A percentile compares a stretch with the other conserved stretches of the same genome.
These are phyloP conservation scores for Candida dendrica DNA, from an alignment of 805 yeast species.

Conservation along the genomic window DNA sequence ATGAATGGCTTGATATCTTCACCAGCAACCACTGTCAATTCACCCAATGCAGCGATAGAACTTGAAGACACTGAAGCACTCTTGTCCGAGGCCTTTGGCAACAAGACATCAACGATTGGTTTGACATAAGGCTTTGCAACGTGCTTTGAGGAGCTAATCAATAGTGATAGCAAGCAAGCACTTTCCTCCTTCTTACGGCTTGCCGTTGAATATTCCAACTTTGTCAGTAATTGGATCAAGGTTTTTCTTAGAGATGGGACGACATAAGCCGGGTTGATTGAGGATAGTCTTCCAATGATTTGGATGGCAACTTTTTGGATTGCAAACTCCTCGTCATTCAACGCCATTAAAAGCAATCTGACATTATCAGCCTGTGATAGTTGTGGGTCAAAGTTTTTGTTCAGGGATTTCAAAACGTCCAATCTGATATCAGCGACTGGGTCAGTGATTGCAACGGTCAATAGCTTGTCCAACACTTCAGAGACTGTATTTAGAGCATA, in stretches of 20 bases:
- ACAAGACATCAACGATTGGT: slow-evolving; percentile 78
- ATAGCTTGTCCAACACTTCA: slow-evolving; percentile 72
- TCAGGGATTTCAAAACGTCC: slow-evolving; percentile 68
- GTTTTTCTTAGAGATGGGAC: slow-evolving; percentile 89
- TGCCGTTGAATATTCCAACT: slow-evolving; percentile 73
- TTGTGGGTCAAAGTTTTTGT: slow-evolving; percentile 80
- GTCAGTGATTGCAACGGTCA: slow-evolving; percentile 83
- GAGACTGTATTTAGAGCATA: slow-evolving; percentile 77
- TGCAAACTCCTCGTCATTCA: slow-evolving; percentile 84
- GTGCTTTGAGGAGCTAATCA: slow-evolving; percentile 72
- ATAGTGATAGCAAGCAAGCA: slow-evolving; percentile 62
- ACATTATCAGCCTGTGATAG: slow-evolving; percentile 91
- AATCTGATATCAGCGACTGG: slow-evolving; percentile 79
- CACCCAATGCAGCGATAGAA: slow-evolving; percentile 83
- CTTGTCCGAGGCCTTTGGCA: slow-evolving; percentile 67
- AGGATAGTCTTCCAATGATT: slow-evolving; percentile 76
- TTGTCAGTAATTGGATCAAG: slow-evolving; percentile 76
- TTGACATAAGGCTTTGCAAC: slow-evolving; percentile 87
- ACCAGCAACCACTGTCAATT: slow-evolving; percentile 81
- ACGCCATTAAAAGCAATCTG: slow-evolving; percentile 73
- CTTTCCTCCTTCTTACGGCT: slow-evolving; percentile 80
- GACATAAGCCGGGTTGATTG: slow-evolving; percentile 90
- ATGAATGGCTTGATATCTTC: slow-evolving; percentile 71
- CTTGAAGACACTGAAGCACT: slow-evolving; percentile 82
- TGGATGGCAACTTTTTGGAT: slow-evolving; percentile 73